Base-by-base conservation (phyloP, 345 rosid genomes). In the Eucalyptus victrix region DNA sequence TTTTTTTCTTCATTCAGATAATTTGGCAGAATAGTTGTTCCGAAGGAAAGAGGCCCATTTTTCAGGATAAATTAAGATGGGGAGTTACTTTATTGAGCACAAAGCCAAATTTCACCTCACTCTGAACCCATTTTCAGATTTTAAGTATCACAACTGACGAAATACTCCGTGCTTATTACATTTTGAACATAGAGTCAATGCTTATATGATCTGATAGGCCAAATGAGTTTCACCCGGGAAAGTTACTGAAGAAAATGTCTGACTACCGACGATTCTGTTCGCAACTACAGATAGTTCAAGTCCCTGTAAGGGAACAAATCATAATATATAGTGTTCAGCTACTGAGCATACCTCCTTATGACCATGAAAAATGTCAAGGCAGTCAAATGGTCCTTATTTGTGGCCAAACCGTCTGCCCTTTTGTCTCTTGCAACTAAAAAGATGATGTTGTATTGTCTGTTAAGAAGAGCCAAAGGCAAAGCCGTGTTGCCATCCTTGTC, bases 211-310 rank as follows among this genome's bases (percentile, higher is more conserved):
- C 12, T 0, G 12, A 21, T 56, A 56, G 12, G 62, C 62, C 0
- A 56, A 56, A 56, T 56, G 62, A 56, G 13, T 56, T 56, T 56
- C 0, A 24, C 28, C 0, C 24, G 30, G 30, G 62, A 56, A 24
- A 23, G 51, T 24, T 24, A 56, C 30, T 9, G 3, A 23, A 24
- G 32, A 60, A 60, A 60, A 28, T 10, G 28, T 54, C 28, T 1
- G 5, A 9, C 28, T 54, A 54, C 3, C 28, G 1, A 26, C 1
- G 1, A 58, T 11, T 58, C 0, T 58, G 65, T 24, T 26, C 6
- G 0, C 0, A 0, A 5, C 1, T 24, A 11, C 14, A 58, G 5
- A 58, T 5, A 1, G 3, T 10, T 26, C 65, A 58, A 58, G 65
- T 58, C 0, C 65, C 7, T 10, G 14, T 1, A 28, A 62, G 69